phyloP scores from a whole-genome alignment of 23 red algal species.

The Chondrus crispus region DNA sequence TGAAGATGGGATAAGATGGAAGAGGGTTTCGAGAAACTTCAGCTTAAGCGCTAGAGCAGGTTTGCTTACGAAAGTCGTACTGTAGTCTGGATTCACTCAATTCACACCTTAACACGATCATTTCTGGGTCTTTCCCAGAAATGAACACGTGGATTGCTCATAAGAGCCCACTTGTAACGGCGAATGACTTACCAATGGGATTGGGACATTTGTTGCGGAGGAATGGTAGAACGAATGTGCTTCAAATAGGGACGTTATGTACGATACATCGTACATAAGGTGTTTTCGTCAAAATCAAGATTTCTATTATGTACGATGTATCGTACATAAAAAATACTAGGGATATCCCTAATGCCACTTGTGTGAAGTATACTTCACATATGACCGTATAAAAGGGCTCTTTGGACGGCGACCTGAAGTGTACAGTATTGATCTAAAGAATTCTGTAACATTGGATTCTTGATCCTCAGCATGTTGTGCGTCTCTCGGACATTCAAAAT shows the following conservation, averaged over 20 bases:
- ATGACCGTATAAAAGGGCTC: too few relatives aligned
- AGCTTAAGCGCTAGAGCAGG: too few relatives aligned
- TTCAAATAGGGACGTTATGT: neutral
- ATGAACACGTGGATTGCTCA: neutral
- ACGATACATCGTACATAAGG: neutral
- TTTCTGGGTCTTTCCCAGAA: neutral
- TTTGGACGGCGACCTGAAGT: too few relatives aligned
- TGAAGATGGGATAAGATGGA: neutral
- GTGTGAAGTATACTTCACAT: too few relatives aligned
- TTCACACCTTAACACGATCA: too few relatives aligned
- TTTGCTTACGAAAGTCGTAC: too few relatives aligned
- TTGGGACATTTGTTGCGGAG: neutral
- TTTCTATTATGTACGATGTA: neutral
- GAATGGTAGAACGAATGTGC: neutral
- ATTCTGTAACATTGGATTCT: too few relatives aligned
- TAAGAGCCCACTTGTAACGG: neutral
- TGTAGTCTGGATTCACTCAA: too few relatives aligned
- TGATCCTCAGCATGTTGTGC: too few relatives aligned
- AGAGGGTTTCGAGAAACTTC: neutral
- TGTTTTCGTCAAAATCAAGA: neutral
- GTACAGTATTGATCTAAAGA: too few relatives aligned
- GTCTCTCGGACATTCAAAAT: too few relatives aligned
- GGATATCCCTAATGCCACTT: too few relatives aligned
- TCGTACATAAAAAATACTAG: neutral
- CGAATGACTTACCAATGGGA: neutral